Base-by-base conservation (phyloP, 352 stramenopile species). In the Elongisporangium senticosum region DNA sequence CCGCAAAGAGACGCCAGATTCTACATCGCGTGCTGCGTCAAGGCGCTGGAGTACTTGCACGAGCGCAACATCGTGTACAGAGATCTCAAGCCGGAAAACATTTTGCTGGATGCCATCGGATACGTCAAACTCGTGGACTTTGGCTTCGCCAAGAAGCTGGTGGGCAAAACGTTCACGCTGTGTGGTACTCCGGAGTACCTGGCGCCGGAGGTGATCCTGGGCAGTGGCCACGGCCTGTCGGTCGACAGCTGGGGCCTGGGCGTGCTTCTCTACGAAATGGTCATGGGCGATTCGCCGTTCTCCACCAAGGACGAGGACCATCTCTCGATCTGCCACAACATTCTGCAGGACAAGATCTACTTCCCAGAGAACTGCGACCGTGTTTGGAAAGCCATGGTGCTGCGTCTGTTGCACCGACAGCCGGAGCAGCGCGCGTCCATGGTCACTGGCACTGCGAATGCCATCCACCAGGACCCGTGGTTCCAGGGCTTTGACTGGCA, bases 21-120 rank as follows among this genome's bases (percentile, higher is more conserved):
- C 55, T 93, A 90, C 65, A 79, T 79, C 7, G 70, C 76, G 1
- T 79, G 90, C 55, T 67, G 90, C 17, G 55, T 89, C 37, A 39
- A 77, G n/a, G 84, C 87, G 28, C 63, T 93, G 50, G 69, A 79
- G 51, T 64, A 53, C 13, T 79, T 77, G 15, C 83, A 91, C 37
- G 21, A 26, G 1, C 71, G 83, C 24, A 67, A 70, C 14, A 87
- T 73, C 55, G 89, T 96, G 67, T 96, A 96, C 65, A 72, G 87
- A 7, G 87, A 97, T 52, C 69, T 97, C 37, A 97, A 97, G 68
- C 89, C 89, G 4, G 86, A 96, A 55, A 98, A 98, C 61, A 77
- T 98, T 51, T 56, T 97, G 56, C 64, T 98, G 48, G 83, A 93
- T 49, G 69, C 72, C 3, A 40, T 55, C 5, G 83, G 83, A 1